These are phyloP conservation scores for Nemania diffusa DNA, from an alignment of 2,329 filamentous ascomycete species.

Conservation along the genomic window DNA sequence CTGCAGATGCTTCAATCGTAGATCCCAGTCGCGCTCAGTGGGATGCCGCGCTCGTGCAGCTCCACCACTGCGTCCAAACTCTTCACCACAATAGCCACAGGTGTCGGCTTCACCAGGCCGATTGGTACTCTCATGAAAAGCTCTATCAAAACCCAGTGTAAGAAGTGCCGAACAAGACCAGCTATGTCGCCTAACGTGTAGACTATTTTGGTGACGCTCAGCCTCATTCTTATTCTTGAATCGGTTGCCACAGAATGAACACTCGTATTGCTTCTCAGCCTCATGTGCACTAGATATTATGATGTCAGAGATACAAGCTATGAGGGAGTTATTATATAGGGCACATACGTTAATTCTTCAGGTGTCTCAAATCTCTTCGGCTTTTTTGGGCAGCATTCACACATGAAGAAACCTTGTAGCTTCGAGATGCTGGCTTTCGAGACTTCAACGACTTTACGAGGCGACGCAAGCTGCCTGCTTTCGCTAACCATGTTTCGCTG, in stretches of 20 bases:
- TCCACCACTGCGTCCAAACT: constrained; percentile 72
- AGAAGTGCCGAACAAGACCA: constrained; percentile 93
- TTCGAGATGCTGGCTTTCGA: constrained; percentile 60
- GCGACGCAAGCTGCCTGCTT: constrained; percentile 56
- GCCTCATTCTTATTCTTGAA: constrained; percentile 99
- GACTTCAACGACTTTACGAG: constrained; percentile 63
- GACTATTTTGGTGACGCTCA: constrained; percentile 93
- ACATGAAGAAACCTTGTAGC: constrained; percentile 70
- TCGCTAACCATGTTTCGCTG: constrained; percentile 59
- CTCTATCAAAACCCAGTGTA: constrained; percentile 74
- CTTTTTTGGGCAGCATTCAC: constrained; percentile 96
- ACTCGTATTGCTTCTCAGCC: constrained; percentile 96
- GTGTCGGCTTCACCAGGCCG: constrained; percentile 76
- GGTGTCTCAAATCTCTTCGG: constrained; percentile 92
- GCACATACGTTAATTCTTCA: constrained; percentile 81
- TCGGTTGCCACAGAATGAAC: constrained; percentile 89
- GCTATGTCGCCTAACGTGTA: constrained; percentile 90
- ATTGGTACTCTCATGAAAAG: constrained; percentile 83
- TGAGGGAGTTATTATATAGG: neutral
- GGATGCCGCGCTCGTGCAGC: constrained; percentile 57
- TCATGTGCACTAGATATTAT: constrained; percentile 76
- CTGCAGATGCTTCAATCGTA: constrained; percentile 85
- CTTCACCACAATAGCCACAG: constrained; percentile 95
- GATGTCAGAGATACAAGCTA: constrained; percentile 29
- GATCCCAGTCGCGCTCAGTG: constrained; percentile 89